Evolutionary conservation across 2,329 filamentous ascomycete species (phyloP).

Genomic region (Exophiala viscosa): DNA sequence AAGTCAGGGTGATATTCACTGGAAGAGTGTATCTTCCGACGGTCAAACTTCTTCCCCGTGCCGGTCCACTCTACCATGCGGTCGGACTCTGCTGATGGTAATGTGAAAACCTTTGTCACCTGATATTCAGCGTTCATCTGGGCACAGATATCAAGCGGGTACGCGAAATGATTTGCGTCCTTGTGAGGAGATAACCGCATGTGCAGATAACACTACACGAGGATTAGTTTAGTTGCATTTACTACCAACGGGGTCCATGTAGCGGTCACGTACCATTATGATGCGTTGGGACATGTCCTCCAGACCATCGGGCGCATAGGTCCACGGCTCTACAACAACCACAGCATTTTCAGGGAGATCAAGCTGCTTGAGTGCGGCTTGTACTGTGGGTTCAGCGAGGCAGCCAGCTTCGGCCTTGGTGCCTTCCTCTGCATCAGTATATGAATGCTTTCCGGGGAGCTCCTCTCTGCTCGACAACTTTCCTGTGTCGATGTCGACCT

Average conservation of each 20-base stretch:
- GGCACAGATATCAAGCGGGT: conserved; percentile 52
- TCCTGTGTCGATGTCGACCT: background rate
- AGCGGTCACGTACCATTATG: conserved; percentile 46
- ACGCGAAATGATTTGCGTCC: conserved; percentile 56
- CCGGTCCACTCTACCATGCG: conserved; percentile 35
- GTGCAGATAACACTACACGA: conserved; percentile 37
- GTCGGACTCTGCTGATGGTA: conserved; percentile 39
- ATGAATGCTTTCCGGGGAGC: conserved; percentile 47
- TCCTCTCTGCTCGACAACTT: background rate
- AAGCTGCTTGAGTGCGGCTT: conserved; percentile 41
- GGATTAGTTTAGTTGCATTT: background rate
- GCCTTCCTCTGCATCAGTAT: conserved; percentile 49
- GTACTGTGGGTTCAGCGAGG: conserved; percentile 39
- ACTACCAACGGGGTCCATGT: background rate
- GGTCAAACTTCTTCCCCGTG: conserved; percentile 46
- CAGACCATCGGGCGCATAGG: conserved; percentile 53
- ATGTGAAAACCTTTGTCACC: conserved; percentile 50
- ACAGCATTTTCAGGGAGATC: conserved; percentile 42
- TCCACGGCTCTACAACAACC: conserved; percentile 52
- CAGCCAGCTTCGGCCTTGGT: conserved; percentile 47
- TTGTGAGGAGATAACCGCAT: conserved; percentile 38
- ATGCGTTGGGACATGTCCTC: conserved; percentile 46
- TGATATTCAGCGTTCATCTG: conserved; percentile 49
- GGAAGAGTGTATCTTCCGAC: conserved; percentile 38
- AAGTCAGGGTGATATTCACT: conserved; percentile 35